Percentiles rank a stretch among this genome's conserved stretches.
These are phyloP conservation scores for Populus deltoides DNA, from an alignment of 345 rosid genomes.

Conservation along the genomic window DNA sequence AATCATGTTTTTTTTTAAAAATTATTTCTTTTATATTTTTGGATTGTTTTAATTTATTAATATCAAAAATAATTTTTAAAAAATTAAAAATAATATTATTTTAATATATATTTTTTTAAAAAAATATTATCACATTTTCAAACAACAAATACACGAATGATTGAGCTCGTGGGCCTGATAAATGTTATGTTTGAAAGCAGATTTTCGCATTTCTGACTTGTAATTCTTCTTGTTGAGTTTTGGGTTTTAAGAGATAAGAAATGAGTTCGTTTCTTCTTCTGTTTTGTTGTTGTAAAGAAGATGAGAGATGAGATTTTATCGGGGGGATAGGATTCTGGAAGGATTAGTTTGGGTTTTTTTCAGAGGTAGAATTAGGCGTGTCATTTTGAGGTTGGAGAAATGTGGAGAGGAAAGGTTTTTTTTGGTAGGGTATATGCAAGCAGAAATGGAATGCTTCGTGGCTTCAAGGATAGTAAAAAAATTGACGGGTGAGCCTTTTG, in stretches of 20 bases:
- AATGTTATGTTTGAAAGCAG: conserved; percentile 69
- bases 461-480: neutral
- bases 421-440: neutral
- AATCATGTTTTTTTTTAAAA: too few relatives aligned
- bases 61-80: too few relatives aligned
- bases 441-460: neutral
- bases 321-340: conserved; percentile 4
- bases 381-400: conserved; percentile 1
- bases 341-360: conserved; percentile 5
- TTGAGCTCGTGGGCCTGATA: conserved; percentile 63
- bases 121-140: too few relatives aligned
- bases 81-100: too few relatives aligned
- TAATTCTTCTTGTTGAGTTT: conserved; percentile 28
- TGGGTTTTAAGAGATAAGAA: neutral
- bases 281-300: neutral
- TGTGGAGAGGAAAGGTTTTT: too few relatives aligned
- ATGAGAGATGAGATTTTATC: neutral
- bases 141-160: neutral
- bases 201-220: conserved; percentile 66
- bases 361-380: conserved; percentile 11
- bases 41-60: too few relatives aligned
- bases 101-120: too few relatives aligned
- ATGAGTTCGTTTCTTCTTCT: neutral
- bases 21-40: too few relatives aligned
- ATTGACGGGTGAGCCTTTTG: neutral